Evolutionary conservation across 1,284 basidiomycete species (phyloP).

Genomic region (Butyriboletus appendiculatus): DNA sequence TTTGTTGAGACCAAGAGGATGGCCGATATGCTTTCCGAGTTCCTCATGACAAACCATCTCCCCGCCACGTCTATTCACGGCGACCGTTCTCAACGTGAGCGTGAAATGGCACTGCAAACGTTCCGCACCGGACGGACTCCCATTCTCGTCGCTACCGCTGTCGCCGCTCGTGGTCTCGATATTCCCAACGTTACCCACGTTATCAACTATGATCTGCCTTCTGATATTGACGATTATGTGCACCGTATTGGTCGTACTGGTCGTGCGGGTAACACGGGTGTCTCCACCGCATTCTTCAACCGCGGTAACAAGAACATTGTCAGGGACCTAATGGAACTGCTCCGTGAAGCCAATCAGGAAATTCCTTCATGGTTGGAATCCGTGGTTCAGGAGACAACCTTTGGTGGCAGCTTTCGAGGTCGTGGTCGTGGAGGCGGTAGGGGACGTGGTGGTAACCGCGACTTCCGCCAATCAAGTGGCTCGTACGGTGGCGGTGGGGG

Average conservation of each 20-base stretch:
- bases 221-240: constrained; percentile 98
- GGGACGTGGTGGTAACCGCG: constrained; percentile 51
- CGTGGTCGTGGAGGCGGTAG: constrained; percentile 66
- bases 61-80: constrained; percentile 98
- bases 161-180: constrained; percentile 98
- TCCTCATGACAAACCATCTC: constrained; percentile 84
- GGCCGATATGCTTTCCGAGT: constrained; percentile 98
- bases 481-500: constrained; percentile 38
- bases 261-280: constrained; percentile 98
- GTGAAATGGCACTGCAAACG: constrained; percentile 92
- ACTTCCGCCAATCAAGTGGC: constrained; percentile 49
- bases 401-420: constrained; percentile 54
- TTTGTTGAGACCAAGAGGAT: constrained; percentile 99
- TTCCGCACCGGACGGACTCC: constrained; percentile 96
- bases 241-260: constrained; percentile 99
- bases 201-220: constrained; percentile 98
- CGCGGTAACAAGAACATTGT: constrained; percentile 91
- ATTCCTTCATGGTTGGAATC: constrained; percentile 92
- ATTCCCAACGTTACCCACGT: constrained; percentile 99
- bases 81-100: constrained; percentile 96
- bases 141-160: constrained; percentile 97
- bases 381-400: constrained; percentile 81
- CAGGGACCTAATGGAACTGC: constrained; percentile 88
- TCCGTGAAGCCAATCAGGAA: constrained; percentile 97
- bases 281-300: constrained; percentile 95